These are phyloP conservation scores for Colletotrichum simmondsii DNA, from an alignment of 2,329 filamentous ascomycete species.

Conservation along the genomic window DNA sequence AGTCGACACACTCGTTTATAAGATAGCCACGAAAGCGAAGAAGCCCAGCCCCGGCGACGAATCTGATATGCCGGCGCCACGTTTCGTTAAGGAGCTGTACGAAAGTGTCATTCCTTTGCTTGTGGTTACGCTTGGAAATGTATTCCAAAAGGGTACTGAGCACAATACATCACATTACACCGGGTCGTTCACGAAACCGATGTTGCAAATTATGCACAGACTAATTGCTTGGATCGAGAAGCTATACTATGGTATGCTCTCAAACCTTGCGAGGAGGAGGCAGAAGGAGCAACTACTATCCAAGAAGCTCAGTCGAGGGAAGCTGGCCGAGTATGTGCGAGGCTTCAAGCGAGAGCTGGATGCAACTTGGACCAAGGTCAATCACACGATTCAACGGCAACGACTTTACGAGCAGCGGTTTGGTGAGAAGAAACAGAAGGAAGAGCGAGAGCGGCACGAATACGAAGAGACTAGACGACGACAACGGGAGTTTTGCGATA, in stretches of 20 bases:
- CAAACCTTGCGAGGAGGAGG: not conserved
- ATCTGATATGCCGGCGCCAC: constrained; percentile 4
- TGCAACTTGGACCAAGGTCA: not conserved
- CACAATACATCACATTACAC: not conserved
- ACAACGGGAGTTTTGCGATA: constrained; percentile 24
- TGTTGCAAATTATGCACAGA: constrained; percentile 27
- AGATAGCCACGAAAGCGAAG: not conserved
- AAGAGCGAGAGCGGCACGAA: not conserved
- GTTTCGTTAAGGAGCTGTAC: not conserved
- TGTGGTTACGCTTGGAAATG: not conserved
- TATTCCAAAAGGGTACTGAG: constrained; percentile 14
- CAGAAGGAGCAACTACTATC: not conserved
- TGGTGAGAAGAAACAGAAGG: not conserved
- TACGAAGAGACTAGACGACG: constrained; percentile 3
- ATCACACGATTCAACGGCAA: not conserved
- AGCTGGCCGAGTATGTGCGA: not conserved
- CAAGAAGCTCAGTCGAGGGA: not conserved
- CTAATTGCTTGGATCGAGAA: constrained; percentile 12
- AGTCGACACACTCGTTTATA: constrained; percentile 4
- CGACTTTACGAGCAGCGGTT: not conserved
- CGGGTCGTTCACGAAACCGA: constrained; percentile 17
- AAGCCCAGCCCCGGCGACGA: not conserved
- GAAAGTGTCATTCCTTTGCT: constrained; percentile 19
- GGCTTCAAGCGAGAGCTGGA: constrained; percentile 14
- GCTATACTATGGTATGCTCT: constrained; percentile 14